A percentile compares a stretch with the other conserved stretches of the same genome.
Evolutionary conservation across 2,329 filamentous ascomycete species (phyloP).

Genomic region (Aureobasidium sp.): DNA sequence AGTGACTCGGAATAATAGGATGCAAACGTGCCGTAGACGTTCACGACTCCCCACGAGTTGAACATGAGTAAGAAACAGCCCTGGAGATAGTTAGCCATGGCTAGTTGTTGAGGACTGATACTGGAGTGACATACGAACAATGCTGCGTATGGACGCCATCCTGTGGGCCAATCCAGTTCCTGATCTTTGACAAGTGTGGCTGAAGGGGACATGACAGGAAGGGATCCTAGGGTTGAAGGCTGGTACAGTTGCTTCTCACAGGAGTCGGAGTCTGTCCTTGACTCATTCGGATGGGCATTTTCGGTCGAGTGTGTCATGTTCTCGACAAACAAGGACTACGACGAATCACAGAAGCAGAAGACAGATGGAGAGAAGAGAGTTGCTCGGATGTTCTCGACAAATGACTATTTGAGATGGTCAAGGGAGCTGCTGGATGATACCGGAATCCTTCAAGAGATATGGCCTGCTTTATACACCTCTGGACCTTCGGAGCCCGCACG

Average conservation of each 20-base stretch:
- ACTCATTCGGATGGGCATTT: not conserved
- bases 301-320: not conserved
- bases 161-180: constrained; percentile 38
- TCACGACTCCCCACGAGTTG: constrained; percentile 43
- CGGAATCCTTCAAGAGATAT: not conserved
- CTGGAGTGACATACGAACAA: constrained; percentile 24
- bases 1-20: constrained; percentile 44
- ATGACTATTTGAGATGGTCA: not conserved
- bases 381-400: not conserved
- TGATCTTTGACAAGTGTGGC: not conserved
- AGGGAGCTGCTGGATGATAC: not conserved
- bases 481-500: not conserved
- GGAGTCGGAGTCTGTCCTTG: not conserved
- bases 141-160: constrained; percentile 39
- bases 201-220: not conserved
- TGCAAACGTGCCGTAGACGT: constrained; percentile 45
- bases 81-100: not conserved
- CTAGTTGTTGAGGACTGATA: no score
- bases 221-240: not conserved
- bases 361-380: not conserved
- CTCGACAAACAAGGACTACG: not conserved
- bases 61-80: constrained; percentile 48
- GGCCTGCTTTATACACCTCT: not conserved
- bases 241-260: not conserved
- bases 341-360: not conserved